A percentile compares a stretch with the other conserved stretches of the same genome.
Evolutionary conservation across 2,329 filamentous ascomycete species (phyloP).

Genomic region (Colletotrichum sp.): DNA sequence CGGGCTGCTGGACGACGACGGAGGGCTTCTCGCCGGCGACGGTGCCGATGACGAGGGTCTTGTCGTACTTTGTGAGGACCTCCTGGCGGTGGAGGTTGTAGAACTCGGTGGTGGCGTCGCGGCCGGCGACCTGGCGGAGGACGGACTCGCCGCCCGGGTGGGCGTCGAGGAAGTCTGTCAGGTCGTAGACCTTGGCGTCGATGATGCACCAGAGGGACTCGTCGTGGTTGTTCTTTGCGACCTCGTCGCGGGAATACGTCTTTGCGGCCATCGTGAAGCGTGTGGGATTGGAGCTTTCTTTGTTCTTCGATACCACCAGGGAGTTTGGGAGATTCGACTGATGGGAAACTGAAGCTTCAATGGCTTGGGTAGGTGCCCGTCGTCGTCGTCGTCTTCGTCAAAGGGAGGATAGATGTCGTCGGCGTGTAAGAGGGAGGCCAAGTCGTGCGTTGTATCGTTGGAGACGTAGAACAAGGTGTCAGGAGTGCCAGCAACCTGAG

Average conservation of each 20-base stretch:
- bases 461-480: background rate
- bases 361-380: background rate
- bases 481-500: background rate
- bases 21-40: conserved; percentile 77
- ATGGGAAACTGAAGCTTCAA: background rate
- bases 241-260: conserved; percentile 66
- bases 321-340: background rate
- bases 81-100: conserved; percentile 94
- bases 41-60: conserved; percentile 73
- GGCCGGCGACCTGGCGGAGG: conserved; percentile 79
- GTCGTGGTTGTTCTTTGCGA: conserved; percentile 77
- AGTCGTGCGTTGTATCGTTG: background rate
- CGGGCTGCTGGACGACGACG: conserved; percentile 71
- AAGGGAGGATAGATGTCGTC: background rate
- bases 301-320: background rate
- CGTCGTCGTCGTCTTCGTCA: background rate
- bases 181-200: conserved; percentile 86
- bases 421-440: background rate
- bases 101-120: conserved; percentile 82
- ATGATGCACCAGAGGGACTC: conserved; percentile 85
- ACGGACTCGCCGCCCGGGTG: conserved; percentile 85
- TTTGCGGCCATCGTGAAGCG: conserved; percentile 40
- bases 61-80: conserved; percentile 80
- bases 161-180: conserved; percentile 83
- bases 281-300: background rate